Evolutionary conservation across 192 early-diverging fungal genomes (phyloP).

Genomic region (Linnemannia schmuckeri): DNA sequence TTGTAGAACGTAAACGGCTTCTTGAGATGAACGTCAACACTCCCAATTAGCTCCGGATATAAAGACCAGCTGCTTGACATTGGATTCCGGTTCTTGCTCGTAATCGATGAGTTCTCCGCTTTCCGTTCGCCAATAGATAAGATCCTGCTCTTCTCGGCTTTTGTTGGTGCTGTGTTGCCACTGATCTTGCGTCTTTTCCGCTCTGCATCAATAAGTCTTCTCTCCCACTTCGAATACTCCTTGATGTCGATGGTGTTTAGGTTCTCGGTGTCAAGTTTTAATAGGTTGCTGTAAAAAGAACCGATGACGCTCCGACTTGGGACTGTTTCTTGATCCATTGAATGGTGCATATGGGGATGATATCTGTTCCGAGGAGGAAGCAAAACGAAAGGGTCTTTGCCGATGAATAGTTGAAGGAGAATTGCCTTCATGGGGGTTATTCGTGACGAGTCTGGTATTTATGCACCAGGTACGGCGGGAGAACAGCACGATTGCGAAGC

Average conservation of each 20-base stretch:
- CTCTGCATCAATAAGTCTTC: constrained; percentile 16
- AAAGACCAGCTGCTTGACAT: neutral
- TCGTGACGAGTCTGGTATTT: neutral
- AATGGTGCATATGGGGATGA: neutral
- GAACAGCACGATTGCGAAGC: no score
- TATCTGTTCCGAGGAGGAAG: no score
- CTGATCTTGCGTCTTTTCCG: constrained; percentile 14
- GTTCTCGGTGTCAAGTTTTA: constrained; percentile 1
- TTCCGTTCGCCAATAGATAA: constrained; percentile 3
- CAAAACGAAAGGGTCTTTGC: neutral
- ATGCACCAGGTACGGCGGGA: neutral
- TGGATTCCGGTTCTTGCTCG: neutral
- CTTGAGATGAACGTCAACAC: neutral
- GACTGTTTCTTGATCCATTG: neutral
- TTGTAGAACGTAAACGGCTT: constrained; percentile 12
- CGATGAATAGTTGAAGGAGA: neutral
- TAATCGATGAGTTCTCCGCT: neutral
- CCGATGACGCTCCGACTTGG: constrained; percentile 9
- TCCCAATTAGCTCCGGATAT: constrained; percentile 5
- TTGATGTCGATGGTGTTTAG: constrained; percentile 10
- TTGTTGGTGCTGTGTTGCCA: neutral
- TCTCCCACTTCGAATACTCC: neutral
- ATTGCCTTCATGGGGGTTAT: neutral
- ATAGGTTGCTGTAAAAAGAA: constrained; percentile 10
- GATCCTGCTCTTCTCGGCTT: constrained; percentile 14